These are phyloP conservation scores for Neolentinus lepideus DNA, from an alignment of 1,284 basidiomycete genomes.

Conservation along the genomic window DNA sequence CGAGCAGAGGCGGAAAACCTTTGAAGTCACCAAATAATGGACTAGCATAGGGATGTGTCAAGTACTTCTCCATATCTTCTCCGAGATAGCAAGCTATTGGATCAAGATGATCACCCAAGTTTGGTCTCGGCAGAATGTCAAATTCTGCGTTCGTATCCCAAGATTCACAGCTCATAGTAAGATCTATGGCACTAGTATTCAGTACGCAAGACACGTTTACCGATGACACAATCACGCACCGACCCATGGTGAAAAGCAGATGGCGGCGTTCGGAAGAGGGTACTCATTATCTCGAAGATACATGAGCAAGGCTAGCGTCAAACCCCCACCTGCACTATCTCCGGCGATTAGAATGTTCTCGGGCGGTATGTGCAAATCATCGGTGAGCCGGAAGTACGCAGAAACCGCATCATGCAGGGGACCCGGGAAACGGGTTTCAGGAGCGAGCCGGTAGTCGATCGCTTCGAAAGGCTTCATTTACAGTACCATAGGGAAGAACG, in stretches of 20 bases:
- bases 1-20: conserved; percentile 84
- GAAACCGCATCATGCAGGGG: conserved; percentile 88
- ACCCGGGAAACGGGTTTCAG: conserved; percentile 91
- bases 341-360: conserved; percentile 87
- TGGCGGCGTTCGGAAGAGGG: conserved; percentile 73
- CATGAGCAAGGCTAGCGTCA: conserved; percentile 83
- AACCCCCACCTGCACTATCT: conserved; percentile 91
- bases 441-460: conserved; percentile 94
- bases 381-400: conserved; percentile 82
- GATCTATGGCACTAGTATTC: conserved; percentile 37
- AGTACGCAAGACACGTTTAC: not conserved
- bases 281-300: conserved; percentile 88
- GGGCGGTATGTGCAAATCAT: conserved; percentile 87
- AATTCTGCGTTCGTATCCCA: conserved; percentile 91
- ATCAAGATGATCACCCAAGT: conserved; percentile 83
- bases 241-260: conserved; percentile 92
- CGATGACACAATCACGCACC: conserved; percentile 41
- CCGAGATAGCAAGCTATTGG: conserved; percentile 93
- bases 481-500: not conserved
- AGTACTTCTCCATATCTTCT: conserved; percentile 73
- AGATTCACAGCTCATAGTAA: conserved; percentile 94
- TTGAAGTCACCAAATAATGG: conserved; percentile 92
- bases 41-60: conserved; percentile 95
- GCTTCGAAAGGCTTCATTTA: conserved; percentile 37
- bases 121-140: conserved; percentile 74